phyloP scores from a whole-genome alignment of 495 filamentous ascomycete species.

The Penicillium pancosmium region DNA sequence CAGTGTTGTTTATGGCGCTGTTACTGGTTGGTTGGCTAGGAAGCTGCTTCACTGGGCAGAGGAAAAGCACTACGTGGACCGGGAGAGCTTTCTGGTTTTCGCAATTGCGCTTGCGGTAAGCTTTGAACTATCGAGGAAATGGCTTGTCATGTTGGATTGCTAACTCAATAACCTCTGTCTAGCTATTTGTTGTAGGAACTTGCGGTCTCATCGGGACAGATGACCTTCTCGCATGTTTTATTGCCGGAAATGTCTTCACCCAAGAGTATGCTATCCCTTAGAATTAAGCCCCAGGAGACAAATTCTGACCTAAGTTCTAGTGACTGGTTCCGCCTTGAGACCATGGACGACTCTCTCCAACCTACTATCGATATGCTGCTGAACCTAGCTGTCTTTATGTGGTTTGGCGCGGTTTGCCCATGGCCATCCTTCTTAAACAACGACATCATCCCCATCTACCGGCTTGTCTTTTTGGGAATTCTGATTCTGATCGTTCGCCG shows the following conservation, averaged over 20 bases:
- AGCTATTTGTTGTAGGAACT: slow-evolving; percentile 82
- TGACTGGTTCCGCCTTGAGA: slow-evolving; percentile 92
- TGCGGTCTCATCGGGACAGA: slow-evolving; percentile 90
- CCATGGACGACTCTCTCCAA: slow-evolving; percentile 84
- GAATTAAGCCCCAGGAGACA: background rate
- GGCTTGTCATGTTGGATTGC: background rate
- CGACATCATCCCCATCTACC: slow-evolving; percentile 71
- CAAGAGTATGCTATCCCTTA: slow-evolving; percentile 59
- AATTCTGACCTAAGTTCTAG: slow-evolving; percentile 27
- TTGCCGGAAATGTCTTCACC: slow-evolving; percentile 89
- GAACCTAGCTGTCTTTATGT: slow-evolving; percentile 87
- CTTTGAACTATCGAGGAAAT: background rate
- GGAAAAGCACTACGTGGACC: slow-evolving; percentile 79
- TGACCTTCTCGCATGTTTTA: slow-evolving; percentile 90
- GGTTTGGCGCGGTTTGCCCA: slow-evolving; percentile 87
- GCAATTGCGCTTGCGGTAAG: slow-evolving; percentile 77
- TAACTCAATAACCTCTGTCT: slow-evolving; percentile 12
- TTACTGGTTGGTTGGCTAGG: slow-evolving; percentile 79
- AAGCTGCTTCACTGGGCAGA: slow-evolving; percentile 84
- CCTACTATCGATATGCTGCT: slow-evolving; percentile 87
- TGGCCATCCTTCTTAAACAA: slow-evolving; percentile 74
- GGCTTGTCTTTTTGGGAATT: slow-evolving; percentile 77
- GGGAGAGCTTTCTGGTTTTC: slow-evolving; percentile 89
- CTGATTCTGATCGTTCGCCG: slow-evolving; percentile 79
- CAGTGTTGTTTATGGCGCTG: slow-evolving; percentile 74